phyloP scores from a whole-genome alignment of 768 basidiomycete genomes.

The Saitozyma sp. region DNA sequence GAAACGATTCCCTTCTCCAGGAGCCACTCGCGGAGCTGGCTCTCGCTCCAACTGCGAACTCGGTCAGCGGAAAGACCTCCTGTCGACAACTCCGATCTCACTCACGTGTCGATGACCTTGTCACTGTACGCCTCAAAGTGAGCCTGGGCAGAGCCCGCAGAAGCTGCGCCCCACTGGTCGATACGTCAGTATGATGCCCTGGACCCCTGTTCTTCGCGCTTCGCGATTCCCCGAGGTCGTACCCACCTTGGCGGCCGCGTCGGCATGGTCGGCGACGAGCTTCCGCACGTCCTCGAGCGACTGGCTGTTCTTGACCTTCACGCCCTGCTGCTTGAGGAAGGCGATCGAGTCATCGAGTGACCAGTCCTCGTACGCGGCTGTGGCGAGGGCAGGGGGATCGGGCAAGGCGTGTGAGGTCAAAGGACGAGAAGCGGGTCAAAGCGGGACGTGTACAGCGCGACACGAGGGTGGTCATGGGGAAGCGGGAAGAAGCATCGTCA shows the following conservation, averaged over 20 bases:
- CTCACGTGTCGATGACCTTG: slow-evolving; percentile 62
- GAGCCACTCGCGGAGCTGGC: slow-evolving; percentile 74
- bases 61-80: slow-evolving; percentile 4
- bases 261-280: slow-evolving; percentile 54
- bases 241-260: slow-evolving; percentile 48
- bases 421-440: slow-evolving; percentile 1
- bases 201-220: background rate
- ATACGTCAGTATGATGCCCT: background rate
- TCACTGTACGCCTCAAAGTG: slow-evolving; percentile 59
- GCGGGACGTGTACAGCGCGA: background rate
- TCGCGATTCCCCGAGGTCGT: background rate
- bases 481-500: slow-evolving; percentile 50
- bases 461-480: slow-evolving; percentile 7
- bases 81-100: slow-evolving; percentile 56
- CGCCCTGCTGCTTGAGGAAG: slow-evolving; percentile 70
- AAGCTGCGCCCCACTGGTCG: slow-evolving; percentile 41
- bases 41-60: slow-evolving; percentile 70
- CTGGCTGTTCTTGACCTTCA: slow-evolving; percentile 57
- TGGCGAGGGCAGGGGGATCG: background rate
- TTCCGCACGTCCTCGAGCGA: slow-evolving; percentile 55
- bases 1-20: slow-evolving; percentile 83
- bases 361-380: slow-evolving; percentile 59
- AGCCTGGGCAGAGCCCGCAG: slow-evolving; percentile 46
- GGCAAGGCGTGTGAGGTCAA: background rate
- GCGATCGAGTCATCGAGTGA: slow-evolving; percentile 63